A percentile compares a stretch with the other conserved stretches of the same genome.
Conservation (phyloP, 2,329 filamentous ascomycete species). For the Fusarium vanettenii region DNA sequence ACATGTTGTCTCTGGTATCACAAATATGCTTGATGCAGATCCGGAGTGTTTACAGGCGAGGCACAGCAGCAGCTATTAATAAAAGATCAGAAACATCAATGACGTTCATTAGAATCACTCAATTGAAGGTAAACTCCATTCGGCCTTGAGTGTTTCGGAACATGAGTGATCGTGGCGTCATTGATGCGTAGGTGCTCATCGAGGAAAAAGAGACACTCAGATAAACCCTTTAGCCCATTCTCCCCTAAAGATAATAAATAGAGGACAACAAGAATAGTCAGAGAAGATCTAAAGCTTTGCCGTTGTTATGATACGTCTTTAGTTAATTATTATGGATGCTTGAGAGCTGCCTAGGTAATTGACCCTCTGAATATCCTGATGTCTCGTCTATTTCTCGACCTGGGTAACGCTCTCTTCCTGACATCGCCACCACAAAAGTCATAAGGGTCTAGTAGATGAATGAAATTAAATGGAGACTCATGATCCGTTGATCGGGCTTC, state of each 20-base stretch:
- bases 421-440: conserved; percentile 24
- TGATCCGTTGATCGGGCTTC: not conserved
- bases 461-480: not conserved
- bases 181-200: conserved; percentile 31
- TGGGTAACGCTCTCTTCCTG: not conserved
- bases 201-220: too few species aligned
- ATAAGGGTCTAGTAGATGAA: not conserved
- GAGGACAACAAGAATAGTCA: too few species aligned
- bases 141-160: not conserved
- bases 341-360: too few species aligned
- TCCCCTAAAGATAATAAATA: too few species aligned
- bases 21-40: not conserved
- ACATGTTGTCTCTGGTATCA: conserved; percentile 16
- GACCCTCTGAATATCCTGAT: too few species aligned
- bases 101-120: conserved; percentile 11
- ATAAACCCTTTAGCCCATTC: too few species aligned
- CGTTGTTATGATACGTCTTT: too few species aligned
- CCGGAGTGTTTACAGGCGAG: not conserved
- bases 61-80: not conserved
- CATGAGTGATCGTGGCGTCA: conserved; percentile 37
- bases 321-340: too few species aligned
- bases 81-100: not conserved
- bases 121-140: conserved; percentile 14
- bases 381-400: too few species aligned
- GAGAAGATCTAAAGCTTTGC: too few species aligned